Evolutionary conservation across 2,329 filamentous ascomycete species (phyloP).

Genomic region (Coleophoma eucalyptorum): DNA sequence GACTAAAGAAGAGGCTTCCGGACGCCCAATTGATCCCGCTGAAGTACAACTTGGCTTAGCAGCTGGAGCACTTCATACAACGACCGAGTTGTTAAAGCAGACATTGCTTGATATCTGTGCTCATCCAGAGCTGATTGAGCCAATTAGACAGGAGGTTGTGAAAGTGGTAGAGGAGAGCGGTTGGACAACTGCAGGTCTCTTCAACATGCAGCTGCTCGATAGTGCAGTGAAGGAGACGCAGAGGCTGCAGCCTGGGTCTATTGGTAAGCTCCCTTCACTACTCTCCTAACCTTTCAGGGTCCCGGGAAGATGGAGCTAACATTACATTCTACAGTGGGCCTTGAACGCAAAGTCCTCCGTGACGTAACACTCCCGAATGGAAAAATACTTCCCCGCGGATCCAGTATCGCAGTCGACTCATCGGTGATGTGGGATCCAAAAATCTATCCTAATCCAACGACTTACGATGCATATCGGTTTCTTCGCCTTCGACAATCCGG

Average conservation of each 20-base stretch:
- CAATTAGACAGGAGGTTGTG: background rate
- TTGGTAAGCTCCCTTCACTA: background rate
- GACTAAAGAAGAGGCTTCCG: background rate
- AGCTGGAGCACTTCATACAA: background rate
- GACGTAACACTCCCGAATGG: constrained; percentile 22
- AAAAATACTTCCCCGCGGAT: constrained; percentile 21
- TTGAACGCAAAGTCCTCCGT: background rate
- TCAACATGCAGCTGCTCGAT: background rate
- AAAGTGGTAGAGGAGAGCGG: background rate
- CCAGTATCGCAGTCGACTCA: constrained; percentile 11
- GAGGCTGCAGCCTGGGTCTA: background rate
- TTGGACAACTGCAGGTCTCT: background rate
- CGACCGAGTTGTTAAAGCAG: background rate
- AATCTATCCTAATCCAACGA: constrained; percentile 1
- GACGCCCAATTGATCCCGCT: background rate
- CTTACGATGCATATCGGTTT: constrained; percentile 8
- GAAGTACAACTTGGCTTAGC: background rate
- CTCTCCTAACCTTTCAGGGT: too few relatives aligned
- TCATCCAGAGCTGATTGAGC: background rate
- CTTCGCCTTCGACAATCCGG: constrained; percentile 3
- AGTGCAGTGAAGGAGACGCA: background rate
- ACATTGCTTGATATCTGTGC: background rate
- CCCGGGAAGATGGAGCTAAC: background rate
- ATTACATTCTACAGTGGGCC: background rate
- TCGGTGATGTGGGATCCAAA: constrained; percentile 14